Base-by-base conservation (phyloP, 1,139 yeast species). In the Yamadazyma dendronema region DNA sequence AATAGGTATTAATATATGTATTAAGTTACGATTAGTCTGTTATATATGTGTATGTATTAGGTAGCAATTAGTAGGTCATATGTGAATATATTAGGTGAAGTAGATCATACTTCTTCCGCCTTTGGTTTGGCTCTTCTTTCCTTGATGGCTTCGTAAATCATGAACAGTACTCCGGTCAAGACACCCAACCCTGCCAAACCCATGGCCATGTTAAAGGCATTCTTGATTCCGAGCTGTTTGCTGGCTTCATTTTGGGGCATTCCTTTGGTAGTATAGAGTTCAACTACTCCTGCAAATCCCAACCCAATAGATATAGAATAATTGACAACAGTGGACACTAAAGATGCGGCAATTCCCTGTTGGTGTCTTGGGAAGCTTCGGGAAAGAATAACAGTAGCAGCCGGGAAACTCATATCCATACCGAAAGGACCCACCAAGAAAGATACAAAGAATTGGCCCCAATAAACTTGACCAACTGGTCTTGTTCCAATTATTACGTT, bases 341-440 rank as follows among this genome's bases (percentile, higher is more conserved):
- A 61, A 0, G 85, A 77, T 0, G 82, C 87, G 0, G 86, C 84
- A 37, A 79, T 66, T 3, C 87, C 88, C 52, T 81, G 87, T 41
- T 74, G 71, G 16, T 69, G 58, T 31, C 61, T 56, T 0, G 84
- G 83, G 23, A 81, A 63, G n/a, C 67, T 58, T 33, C 70, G 61
- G 27, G 77, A 65, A 25, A 81, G 57, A 28, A 79, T 60, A 37
- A 80, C 63, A 8, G 79, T 69, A 2, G 76, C 82, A 0, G 85
- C 77, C 0, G 87, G 86, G 54, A 79, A 80, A 35, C 81, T 75
- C 64, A 76, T 69, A 52, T 81, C 86, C 82, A 81, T 78, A 0
- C 83, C 86, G 47, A 73, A 68, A 0, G 81, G 73, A 21, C 65
- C 66, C n/a, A 79, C 46, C 2, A 77, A 32, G 26, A 62, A 44